Percentiles rank a stretch among this genome's conserved stretches.
phyloP scores from a whole-genome alignment of 148 eudicot species.

The Rheum nobile region DNA sequence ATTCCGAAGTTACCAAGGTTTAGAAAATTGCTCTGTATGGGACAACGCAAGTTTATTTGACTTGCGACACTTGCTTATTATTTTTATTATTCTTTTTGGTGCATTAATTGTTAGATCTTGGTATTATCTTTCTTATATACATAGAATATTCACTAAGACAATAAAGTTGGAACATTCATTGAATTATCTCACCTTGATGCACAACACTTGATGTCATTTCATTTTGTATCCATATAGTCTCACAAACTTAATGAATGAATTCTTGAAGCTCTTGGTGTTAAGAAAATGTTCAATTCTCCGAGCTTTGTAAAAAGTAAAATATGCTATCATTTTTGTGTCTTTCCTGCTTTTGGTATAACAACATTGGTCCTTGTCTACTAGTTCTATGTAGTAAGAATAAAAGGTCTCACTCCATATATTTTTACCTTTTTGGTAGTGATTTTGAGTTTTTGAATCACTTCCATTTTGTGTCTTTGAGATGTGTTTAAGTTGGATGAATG shows the following conservation, averaged over 20 bases:
- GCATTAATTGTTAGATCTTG: neutral
- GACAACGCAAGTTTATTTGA: constrained; percentile 66
- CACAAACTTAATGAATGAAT: too few species aligned
- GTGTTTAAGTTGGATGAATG: neutral
- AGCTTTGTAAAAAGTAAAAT: too few species aligned
- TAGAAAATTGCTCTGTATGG: constrained; percentile 81
- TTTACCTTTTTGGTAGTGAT: too few species aligned
- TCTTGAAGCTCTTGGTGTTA: too few species aligned
- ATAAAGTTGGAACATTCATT: neutral
- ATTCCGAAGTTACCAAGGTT: constrained; percentile 61
- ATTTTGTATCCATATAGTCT: neutral
- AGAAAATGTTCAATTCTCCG: too few species aligned
- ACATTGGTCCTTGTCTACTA: neutral
- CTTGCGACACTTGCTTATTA: neutral
- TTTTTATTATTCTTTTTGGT: neutral
- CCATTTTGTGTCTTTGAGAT: neutral
- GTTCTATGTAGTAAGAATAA: too few species aligned
- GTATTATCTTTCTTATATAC: neutral
- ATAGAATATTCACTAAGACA: too few species aligned
- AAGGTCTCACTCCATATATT: too few species aligned
- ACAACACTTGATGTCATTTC: neutral
- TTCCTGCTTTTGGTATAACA: too few species aligned
- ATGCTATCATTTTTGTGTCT: neutral
- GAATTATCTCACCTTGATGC: neutral
- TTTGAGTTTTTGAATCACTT: too few species aligned